phyloP scores from a whole-genome alignment of 2,329 filamentous ascomycete genomes.

The Aureobasidium leucospermi region DNA sequence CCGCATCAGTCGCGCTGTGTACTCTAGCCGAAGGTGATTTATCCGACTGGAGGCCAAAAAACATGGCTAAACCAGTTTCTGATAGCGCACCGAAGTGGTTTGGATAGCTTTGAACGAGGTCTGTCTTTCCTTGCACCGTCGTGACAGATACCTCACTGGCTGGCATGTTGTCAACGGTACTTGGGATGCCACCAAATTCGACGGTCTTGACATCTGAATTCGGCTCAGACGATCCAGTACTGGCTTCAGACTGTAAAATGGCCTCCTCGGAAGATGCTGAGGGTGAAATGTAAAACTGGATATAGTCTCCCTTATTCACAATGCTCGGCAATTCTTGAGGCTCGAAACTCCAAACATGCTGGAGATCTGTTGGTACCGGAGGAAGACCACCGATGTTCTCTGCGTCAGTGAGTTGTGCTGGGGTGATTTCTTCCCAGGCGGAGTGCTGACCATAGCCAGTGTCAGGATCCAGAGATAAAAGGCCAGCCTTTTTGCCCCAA shows the following conservation, averaged over 20 bases:
- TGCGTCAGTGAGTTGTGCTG: slow-evolving; percentile 3
- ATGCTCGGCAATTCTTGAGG: slow-evolving; percentile 41
- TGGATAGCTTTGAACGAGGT: slow-evolving; percentile 16
- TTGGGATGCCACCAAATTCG: slow-evolving; percentile 38
- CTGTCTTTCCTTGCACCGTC: neutral
- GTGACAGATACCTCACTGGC: slow-evolving; percentile 15
- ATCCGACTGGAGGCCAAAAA: slow-evolving; percentile 18
- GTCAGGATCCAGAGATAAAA: slow-evolving; percentile 71
- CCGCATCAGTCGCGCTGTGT: slow-evolving; percentile 14
- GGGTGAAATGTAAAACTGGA: slow-evolving; percentile 55
- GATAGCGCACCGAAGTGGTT: slow-evolving; percentile 57
- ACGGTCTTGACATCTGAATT: slow-evolving; percentile 19
- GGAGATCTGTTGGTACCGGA: slow-evolving; percentile 18
- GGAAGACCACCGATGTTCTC: neutral
- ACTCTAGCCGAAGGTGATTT: neutral
- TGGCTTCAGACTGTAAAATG: slow-evolving; percentile 24
- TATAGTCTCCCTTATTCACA: slow-evolving; percentile 54
- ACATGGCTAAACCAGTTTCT: slow-evolving; percentile 48
- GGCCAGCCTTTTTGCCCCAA: slow-evolving; percentile 73
- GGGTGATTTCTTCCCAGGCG: neutral
- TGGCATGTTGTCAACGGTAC: slow-evolving; percentile 33
- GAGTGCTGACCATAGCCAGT: slow-evolving; percentile 25
- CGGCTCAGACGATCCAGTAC: slow-evolving; percentile 17
- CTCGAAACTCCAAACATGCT: slow-evolving; percentile 24
- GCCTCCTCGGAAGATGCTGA: neutral